Base-by-base conservation (phyloP, 495 filamentous ascomycete species). In the Chaetomidium leptoderma region DNA sequence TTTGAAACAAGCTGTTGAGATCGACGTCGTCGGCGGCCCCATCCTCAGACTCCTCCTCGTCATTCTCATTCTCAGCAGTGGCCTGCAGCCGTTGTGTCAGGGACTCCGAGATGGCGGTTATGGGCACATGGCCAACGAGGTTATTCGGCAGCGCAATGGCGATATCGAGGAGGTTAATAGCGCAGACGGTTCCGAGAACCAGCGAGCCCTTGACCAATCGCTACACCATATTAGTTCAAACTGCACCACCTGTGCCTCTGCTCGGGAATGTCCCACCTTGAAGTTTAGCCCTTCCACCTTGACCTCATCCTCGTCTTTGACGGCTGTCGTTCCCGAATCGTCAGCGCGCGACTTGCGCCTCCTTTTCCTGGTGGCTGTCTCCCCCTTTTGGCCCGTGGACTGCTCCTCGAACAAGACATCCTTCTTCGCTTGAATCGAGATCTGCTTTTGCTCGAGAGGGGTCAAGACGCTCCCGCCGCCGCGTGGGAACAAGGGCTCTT, bases 321-420 rank as follows among this genome's bases (percentile, higher is more conserved):
- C 73, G 62, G 50, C 64, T 55, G 49, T 62, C 66, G 60, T 57
- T 53, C 39, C 46, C 54, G 66, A 70, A 51, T 83, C 84, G 29
- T 73, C 75, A 35, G 76, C 75, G 62, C 81, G 86, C 57, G 83
- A 83, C 52, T 64, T 69, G 61, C 62, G 76, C 72, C 68, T 83
- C 74, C 74, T 83, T 75, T 63, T 71, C 73, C 79, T 67, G 17
- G 59, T 59, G 11, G 52, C 61, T 77, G 65, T 60, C 65, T 74
- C 62, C 59, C 65, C 19, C 68, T 76, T 74, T 70, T 79, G 64
- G 17, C 60, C 63, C 6, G 62, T 74, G 14, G 81, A 81, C 55
- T 84, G 81, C 63, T 95, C 84, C 74, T 97, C 93, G 66, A 97
- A 97, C 9, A 97, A 78, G 24, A 92, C 92, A 79, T 98, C 93